Evolutionary conservation across 2,329 filamentous ascomycete genomes (phyloP), one percentile per base, ranked within the genome.

Genomic region (Ophiostoma sp.): DNA sequence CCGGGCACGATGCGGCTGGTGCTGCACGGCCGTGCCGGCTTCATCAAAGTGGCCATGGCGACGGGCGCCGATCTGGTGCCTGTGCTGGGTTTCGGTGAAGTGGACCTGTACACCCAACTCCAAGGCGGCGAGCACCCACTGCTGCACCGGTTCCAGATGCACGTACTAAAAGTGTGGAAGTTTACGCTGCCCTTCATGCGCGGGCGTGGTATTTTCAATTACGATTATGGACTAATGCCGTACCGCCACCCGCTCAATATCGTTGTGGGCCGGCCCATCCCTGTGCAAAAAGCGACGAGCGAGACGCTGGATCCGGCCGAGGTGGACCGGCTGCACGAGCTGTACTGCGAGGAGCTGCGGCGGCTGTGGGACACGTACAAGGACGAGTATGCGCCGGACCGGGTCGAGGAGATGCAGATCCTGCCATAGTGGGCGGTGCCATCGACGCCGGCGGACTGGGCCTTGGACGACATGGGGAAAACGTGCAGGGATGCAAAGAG

Each of bases 191-290:
- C 96, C 0, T 87, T 97, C 36, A 92, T 98, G 78, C 94, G 97
- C 81, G 95, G 95, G 2, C 85, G 95, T 33, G 95, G 95, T 15
- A 91, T 98, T 55, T 97, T 98, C 84, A 99, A 99, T 82, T 98
- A 99, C 80, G 96, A 99, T 81, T 93, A 98, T 17, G 96, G 96
- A 3, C 84, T 98, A 78, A 94, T 98, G 93, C 96, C 96, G 0
- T 98, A 98, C 81, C 90, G 96, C 15, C 87, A 91, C 69, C 91
- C 94, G 12, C 85, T 99, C 74, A 96, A 98, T 79, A 89, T 98
- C 66, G 95, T 99, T 15, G 93, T 97, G 17, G 95, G 95, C 3
- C 87, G 88, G 70, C 94, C 95, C 0, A 94, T 98, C 75, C 85
- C 86, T 75, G 91, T 97, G 6, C 83, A 87, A 69, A 84, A 87